Base-by-base conservation (phyloP, 768 basidiomycete genomes). In the Amanita pseudoporphyria region DNA sequence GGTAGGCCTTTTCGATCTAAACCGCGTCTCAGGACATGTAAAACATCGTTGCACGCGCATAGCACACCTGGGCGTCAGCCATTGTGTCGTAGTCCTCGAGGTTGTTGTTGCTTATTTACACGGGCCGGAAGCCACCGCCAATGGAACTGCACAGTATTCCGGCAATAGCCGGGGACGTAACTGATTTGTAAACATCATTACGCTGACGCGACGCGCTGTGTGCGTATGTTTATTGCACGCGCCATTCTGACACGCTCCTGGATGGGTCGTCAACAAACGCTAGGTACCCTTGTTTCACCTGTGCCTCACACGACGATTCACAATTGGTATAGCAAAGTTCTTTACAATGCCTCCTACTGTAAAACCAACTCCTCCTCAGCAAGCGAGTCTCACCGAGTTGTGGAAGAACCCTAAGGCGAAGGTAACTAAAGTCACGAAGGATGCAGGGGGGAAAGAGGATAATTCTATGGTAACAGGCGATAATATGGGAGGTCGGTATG, bases 1-100 rank as follows among this genome's bases (percentile, higher is more conserved):
- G 94, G 77, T 77, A 99, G 54, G 90, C 88, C 73, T 95, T 96
- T 72, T 98, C 94, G 65, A 94, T 82, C 87, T 97, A 63, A 14
- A 36, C 51, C 47, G 30, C 38, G 48, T 47, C 42, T 48, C 31
- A 44, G 55, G 35, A 44, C 52, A 37, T 44, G 16, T 43, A 21
- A 45, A 32, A 44, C 49, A 32, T 24, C 22, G 21, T 32, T 33
- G 18, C 3, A 28, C 10, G 33, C 33, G 19, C 21, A 2, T 36
- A 9, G 64, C 73, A 49, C 58, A 79, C 79, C 67, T 81, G 79
- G 61, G 60, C 62, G 62, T 81, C 79, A 58, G 79, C 78, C 79
- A 81, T 81, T 57, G 62, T 71, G 54, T 58, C 62, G 65, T 62
- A 71, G 65, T 72, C 67, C 62, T 61, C 48, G 50, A 56, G 52